A percentile compares a stretch with the other conserved stretches of the same genome.
phyloP scores from a whole-genome alignment of 345 rosid genomes.

The Populus deltoides region DNA sequence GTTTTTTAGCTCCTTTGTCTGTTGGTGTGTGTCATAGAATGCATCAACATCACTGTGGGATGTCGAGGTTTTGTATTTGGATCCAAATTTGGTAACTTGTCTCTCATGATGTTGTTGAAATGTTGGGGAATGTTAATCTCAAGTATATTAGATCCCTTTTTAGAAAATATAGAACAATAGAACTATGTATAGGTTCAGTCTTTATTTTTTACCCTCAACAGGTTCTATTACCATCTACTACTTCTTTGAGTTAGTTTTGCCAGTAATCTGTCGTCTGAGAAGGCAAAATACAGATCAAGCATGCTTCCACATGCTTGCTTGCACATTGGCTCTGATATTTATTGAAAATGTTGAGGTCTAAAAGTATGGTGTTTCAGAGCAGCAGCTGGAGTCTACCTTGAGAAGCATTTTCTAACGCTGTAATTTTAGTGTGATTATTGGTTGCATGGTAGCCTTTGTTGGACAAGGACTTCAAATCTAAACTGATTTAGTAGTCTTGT shows the following conservation, averaged over 20 bases:
- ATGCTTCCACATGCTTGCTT: background rate
- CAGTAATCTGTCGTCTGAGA: background rate
- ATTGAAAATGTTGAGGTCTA: background rate
- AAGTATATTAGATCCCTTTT: background rate
- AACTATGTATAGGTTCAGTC: background rate
- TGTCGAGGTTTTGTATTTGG: too few relatives aligned
- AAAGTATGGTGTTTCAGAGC: background rate
- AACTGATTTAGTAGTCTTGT: background rate
- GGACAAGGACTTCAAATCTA: background rate
- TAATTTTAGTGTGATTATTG: background rate
- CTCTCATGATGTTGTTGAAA: too few relatives aligned
- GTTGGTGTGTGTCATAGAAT: too few relatives aligned
- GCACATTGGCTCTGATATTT: background rate
- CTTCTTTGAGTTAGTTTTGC: background rate
- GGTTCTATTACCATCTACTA: background rate
- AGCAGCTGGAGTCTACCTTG: background rate
- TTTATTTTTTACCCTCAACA: background rate
- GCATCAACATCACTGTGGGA: too few relatives aligned
- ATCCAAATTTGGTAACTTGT: too few relatives aligned
- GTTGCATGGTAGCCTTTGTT: background rate
- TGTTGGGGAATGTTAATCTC: too few relatives aligned
- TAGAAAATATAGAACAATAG: background rate
- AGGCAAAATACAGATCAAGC: background rate
- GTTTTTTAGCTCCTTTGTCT: too few relatives aligned
- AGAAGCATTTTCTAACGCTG: background rate